Base-by-base conservation (phyloP, 2,329 filamentous ascomycete genomes). In the Colletotrichum neosansevieriae region DNA sequence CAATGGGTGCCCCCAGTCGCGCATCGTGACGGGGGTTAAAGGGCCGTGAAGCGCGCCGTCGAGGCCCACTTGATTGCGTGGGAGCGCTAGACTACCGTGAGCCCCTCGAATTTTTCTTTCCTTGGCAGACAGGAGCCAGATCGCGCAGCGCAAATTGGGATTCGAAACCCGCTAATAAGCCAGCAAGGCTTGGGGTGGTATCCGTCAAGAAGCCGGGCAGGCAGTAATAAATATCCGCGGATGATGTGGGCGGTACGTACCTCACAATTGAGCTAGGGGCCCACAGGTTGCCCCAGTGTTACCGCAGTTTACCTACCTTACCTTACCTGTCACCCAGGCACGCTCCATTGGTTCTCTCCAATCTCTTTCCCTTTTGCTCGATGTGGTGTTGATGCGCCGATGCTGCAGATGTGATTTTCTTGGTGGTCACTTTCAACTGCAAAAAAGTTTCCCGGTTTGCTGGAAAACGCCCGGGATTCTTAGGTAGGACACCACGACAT, bases 211-310 rank as follows among this genome's bases (percentile, higher is more conserved):
- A 38, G 34, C 9, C 9, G 9, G 12, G 12, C 34, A 24, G 4
- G 24, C 6, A 11, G 34, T 38, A 13, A 38, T 38, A 38, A 42
- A 24, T 44, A 19, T 60, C 60, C 32, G 21, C 40, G 51, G 51
- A 54, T 34, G 19, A 38, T 11, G 36, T 38, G n/a, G 19, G 13
- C 13, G 13, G 53, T 44, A 63, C 44, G 44, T 63, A 64, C 21
- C 24, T 24, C 24, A 29, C 29, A 24, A 34, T 15, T 11, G 40
- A 15, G 34, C 40, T 50, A 19, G 9, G 38, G 51, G 63, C 54
- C 64, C 60, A 47, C 64, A 53, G 17, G 45, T 64, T 64, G 60
- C 60, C 63, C 60, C 64, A 67, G 64, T 64, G 47, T 45, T 58
- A 50, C 64, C 59, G 51, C 44, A 58, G 15, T 63, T 36, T 58